These are phyloP conservation scores for Fraxinus excelsior DNA, from an alignment of 257 asterid genomes.

Conservation along the genomic window DNA sequence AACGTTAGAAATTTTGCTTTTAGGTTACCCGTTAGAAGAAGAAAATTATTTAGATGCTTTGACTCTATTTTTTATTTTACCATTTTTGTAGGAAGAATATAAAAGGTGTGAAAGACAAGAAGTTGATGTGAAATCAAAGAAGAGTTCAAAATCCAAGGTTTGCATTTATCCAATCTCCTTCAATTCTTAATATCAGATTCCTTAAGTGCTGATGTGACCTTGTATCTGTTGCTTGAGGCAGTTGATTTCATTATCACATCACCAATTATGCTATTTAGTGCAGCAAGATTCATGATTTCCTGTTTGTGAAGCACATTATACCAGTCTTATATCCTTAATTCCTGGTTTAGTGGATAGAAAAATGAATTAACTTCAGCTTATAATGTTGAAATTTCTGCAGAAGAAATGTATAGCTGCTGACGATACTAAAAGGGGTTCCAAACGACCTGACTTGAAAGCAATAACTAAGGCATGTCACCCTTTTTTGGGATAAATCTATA, in stretches of 20 bases:
- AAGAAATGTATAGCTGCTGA: conserved; percentile 27
- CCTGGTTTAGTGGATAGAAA: conserved; percentile 1
- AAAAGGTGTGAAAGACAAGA: conserved; percentile 40
- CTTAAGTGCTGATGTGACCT: not conserved
- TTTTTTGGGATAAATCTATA: conserved; percentile 4
- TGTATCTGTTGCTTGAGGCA: not conserved
- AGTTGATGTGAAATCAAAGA: conserved; percentile 23
- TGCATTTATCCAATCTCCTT: not conserved
- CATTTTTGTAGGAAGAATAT: conserved; percentile 57
- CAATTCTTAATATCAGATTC: not conserved
- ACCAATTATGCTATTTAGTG: not conserved
- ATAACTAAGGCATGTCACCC: conserved; percentile 52
- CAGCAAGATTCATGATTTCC: not conserved
- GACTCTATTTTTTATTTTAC: not conserved
- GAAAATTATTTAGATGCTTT: not conserved
- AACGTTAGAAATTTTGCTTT: not conserved
- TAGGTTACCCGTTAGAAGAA: not conserved
- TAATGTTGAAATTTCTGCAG: conserved; percentile 42
- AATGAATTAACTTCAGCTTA: conserved; percentile 9
- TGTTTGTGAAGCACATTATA: not conserved
- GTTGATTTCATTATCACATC: not conserved
- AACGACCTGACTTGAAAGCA: conserved; percentile 92
- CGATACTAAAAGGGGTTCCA: conserved; percentile 40
- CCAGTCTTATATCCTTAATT: not conserved
- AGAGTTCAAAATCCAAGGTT: conserved; percentile 44